Evolutionary conservation across 495 filamentous ascomycete genomes (phyloP).

Genomic region (Penicillium antarcticum): DNA sequence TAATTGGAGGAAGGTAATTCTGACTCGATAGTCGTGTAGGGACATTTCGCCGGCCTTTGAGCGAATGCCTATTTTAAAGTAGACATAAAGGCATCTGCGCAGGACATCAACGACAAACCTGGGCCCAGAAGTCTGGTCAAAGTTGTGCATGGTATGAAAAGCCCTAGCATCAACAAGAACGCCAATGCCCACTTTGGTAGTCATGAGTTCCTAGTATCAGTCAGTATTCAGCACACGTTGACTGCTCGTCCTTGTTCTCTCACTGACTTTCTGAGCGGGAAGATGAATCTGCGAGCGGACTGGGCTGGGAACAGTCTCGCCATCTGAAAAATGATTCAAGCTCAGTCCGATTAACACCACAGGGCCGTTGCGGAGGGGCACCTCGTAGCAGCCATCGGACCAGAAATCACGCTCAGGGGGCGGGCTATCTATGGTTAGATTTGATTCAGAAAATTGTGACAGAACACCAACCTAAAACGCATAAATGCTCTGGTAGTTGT

Average conservation of each 20-base stretch:
- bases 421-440: conserved; percentile 29
- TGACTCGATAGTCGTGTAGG: conserved; percentile 46
- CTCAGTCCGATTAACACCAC: conserved; percentile 6
- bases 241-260: neutral
- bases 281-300: conserved; percentile 21
- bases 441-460: neutral
- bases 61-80: conserved; percentile 18
- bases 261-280: conserved; percentile 32
- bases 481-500: conserved; percentile 28
- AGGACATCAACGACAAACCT: conserved; percentile 26
- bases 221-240: neutral
- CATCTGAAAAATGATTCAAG: conserved; percentile 17
- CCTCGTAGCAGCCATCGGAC: conserved; percentile 18
- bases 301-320: conserved; percentile 24
- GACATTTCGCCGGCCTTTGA: conserved; percentile 1
- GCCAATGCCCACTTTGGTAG: conserved; percentile 31
- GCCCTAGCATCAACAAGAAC: conserved; percentile 24
- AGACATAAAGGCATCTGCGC: conserved; percentile 20
- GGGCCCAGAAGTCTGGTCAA: conserved; percentile 11
- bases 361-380: conserved; percentile 22
- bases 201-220: conserved; percentile 25
- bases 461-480: conserved; percentile 39
- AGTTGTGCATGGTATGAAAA: conserved; percentile 27
- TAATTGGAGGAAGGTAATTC: conserved; percentile 63
- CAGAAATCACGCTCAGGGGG: conserved; percentile 41